phyloP scores from a whole-genome alignment of 2,329 filamentous ascomycete species.

The Raffaelea albimanens region DNA sequence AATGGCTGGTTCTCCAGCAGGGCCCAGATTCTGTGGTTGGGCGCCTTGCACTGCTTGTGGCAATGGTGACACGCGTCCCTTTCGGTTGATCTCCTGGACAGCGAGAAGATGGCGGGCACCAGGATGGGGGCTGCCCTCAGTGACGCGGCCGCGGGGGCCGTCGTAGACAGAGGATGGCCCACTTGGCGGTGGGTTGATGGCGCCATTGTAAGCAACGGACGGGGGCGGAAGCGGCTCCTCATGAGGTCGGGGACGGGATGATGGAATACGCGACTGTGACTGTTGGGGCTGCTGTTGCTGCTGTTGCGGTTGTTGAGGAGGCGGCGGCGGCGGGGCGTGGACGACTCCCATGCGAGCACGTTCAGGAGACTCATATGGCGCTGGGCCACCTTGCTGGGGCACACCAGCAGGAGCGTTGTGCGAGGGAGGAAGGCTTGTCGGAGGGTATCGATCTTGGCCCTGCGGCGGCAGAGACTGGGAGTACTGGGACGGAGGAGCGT shows the following conservation, averaged over 20 bases:
- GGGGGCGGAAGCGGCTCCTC: constrained; percentile 42
- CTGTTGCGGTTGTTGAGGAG: constrained; percentile 7
- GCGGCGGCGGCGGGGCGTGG: constrained; percentile 20
- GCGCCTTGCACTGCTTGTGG: constrained; percentile 92
- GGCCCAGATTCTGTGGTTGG: constrained; percentile 69
- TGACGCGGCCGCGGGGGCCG: constrained; percentile 28
- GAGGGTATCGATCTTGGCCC: constrained; percentile 29
- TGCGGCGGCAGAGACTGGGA: constrained; percentile 24
- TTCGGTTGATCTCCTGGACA: constrained; percentile 71
- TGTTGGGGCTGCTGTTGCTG: constrained; percentile 22
- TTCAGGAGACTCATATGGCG: constrained; percentile 41
- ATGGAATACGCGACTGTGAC: constrained; percentile 9
- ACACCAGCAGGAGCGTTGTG: constrained; percentile 22
- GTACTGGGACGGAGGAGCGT: constrained; percentile 18
- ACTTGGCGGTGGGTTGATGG: constrained; percentile 7
- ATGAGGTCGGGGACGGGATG: constrained; percentile 25
- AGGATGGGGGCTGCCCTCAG: constrained; percentile 47
- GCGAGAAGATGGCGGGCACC: constrained; percentile 62
- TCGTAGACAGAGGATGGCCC: constrained; percentile 25
- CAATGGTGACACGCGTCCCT: constrained; percentile 75
- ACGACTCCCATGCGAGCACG: constrained; percentile 34
- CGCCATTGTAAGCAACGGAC: constrained; percentile 39
- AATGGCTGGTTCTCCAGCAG: constrained; percentile 75
- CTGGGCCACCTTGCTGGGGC: constrained; percentile 18
- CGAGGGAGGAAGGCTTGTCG: constrained; percentile 16